Percentiles rank a stretch among this genome's conserved stretches.
phyloP scores from a whole-genome alignment of 192 early-diverging fungal species.

The Haplosporangium gracile region DNA sequence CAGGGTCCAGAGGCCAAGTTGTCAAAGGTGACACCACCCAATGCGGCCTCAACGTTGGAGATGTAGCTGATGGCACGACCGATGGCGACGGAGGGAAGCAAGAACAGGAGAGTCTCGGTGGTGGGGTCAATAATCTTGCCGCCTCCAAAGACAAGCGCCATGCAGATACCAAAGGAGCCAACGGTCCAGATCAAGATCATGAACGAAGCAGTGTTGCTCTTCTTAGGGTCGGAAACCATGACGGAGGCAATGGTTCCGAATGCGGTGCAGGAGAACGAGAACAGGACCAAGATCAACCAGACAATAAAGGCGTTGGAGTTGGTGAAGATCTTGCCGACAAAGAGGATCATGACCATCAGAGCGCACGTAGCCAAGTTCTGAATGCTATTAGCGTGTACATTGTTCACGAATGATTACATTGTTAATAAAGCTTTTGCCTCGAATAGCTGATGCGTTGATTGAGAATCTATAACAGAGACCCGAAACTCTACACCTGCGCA shows the following conservation, averaged over 20 bases:
- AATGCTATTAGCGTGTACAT: constrained; percentile 7
- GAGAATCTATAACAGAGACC: no score
- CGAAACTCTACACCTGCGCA: background rate
- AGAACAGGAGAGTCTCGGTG: constrained; percentile 36
- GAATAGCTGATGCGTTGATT: no score
- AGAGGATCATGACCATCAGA: constrained; percentile 49
- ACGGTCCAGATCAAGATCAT: constrained; percentile 32
- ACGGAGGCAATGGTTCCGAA: constrained; percentile 48
- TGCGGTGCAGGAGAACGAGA: constrained; percentile 48
- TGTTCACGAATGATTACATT: background rate
- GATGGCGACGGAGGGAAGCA: constrained; percentile 49
- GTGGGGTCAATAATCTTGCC: constrained; percentile 5
- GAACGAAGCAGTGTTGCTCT: constrained; percentile 34
- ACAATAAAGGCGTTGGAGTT: constrained; percentile 45
- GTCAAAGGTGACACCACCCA: constrained; percentile 45
- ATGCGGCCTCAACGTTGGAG: constrained; percentile 40
- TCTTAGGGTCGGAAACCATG: constrained; percentile 50
- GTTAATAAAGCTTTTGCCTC: background rate
- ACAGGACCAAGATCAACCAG: constrained; percentile 47
- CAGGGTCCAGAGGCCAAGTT: constrained; percentile 37
- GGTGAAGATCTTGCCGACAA: constrained; percentile 49
- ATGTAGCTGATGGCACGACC: constrained; percentile 55
- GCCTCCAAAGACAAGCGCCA: constrained; percentile 45
- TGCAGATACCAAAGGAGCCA: constrained; percentile 34
- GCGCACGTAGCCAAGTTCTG: constrained; percentile 43